Evolutionary conservation across 306 rosid species (phyloP).

Genomic region (Vigna hirtella): DNA sequence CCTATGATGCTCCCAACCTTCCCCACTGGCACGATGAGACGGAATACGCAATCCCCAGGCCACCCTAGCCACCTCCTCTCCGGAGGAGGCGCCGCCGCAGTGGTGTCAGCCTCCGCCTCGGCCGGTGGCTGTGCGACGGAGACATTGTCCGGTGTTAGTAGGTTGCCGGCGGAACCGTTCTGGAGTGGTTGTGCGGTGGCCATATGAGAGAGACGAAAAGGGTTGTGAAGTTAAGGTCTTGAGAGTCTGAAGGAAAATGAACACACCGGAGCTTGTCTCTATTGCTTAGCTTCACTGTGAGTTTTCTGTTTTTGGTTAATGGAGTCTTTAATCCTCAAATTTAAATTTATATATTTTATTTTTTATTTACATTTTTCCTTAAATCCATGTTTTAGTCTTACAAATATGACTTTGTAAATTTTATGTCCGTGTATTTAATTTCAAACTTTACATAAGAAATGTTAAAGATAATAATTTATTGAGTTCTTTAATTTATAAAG

Average conservation of each 20-base stretch:
- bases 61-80: constrained; percentile 94
- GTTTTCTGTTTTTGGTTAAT: no score
- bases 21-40: constrained; percentile 77
- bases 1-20: constrained; percentile 96
- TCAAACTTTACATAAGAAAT: no score
- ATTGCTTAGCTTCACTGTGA: background rate
- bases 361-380: no score
- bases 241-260: background rate
- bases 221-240: constrained; percentile 25
- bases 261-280: background rate
- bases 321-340: no score
- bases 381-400: no score
- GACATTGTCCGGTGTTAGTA: constrained; percentile 24
- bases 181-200: constrained; percentile 50
- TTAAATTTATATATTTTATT: no score
- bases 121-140: constrained; percentile 30
- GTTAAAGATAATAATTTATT: no score
- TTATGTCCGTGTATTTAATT: no score
- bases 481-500: no score
- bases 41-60: constrained; percentile 91
- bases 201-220: constrained; percentile 36
- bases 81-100: constrained; percentile 39
- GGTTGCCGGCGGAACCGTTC: constrained; percentile 51
- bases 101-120: constrained; percentile 35
- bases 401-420: no score